Base-by-base conservation (phyloP, 2,329 filamentous ascomycete genomes). In the Cercospora zeina region DNA sequence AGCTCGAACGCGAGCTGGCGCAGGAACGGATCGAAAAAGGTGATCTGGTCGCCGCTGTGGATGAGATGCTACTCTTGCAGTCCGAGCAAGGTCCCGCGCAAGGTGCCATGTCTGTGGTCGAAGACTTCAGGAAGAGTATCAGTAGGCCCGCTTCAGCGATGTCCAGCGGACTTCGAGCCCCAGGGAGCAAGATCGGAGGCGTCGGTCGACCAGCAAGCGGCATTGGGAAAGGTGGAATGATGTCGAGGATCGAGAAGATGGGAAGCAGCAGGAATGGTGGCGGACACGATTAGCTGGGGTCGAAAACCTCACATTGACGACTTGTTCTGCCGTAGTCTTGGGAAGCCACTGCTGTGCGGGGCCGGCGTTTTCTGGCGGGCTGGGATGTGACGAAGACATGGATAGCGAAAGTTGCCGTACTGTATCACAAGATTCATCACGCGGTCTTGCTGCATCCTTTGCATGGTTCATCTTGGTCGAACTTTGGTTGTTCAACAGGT, bases 11-110 rank as follows among this genome's bases (percentile, higher is more conserved):
- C 16, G 82, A 90, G 68, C 81, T 95, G 7, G 87, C 92, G 73
- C 81, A 83, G 63, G 90, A 95, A 77, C 83, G 90, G 6, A 84
- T 91, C 19, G 90, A 95, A 77, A 93, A 95, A 80, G 89, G 89
- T 58, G 90, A 93, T 77, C 80, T 95, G 39, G 90, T 95, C 36
- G 85, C 87, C 60, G 83, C 91, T 4, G 90, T 91, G 0, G 90
- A 95, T 75, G 90, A 95, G 78, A 89, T 95, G 87, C 88, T 95
- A 77, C 80, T 81, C 56, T 86, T 93, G 77, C 82, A 82, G 64
- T 74, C 77, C 24, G 77, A 79, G 62, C 77, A 77, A 71, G 66
- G 70, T 69, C 65, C 73, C 70, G 68, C 74, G 71, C 69, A 76
- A 73, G 71, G 75, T 72, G 68, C 65, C 21, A 70, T 74, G 61